Conservation (phyloP, 129 eudicot genomes). For the Kitagawia praeruptora region DNA sequence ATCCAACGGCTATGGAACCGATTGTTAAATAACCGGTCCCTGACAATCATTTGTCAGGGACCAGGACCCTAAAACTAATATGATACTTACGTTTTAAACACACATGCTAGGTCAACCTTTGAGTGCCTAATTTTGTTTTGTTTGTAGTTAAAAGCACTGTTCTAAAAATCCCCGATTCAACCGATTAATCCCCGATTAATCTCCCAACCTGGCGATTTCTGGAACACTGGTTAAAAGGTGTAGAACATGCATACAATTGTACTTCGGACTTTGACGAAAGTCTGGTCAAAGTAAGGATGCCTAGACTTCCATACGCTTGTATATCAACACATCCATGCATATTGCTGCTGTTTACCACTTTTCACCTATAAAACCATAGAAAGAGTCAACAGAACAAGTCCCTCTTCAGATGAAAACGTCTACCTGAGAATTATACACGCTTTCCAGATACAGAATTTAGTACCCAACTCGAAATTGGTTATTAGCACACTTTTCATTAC, state of each 20-base stretch:
- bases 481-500: background rate
- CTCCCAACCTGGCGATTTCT: no score
- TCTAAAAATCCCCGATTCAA: no score
- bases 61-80: background rate
- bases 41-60: no score
- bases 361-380: background rate
- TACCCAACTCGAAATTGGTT: background rate
- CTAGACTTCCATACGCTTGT: background rate
- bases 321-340: background rate
- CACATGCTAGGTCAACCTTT: conserved; percentile 3
- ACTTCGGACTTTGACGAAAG: background rate
- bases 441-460: background rate
- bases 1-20: no score
- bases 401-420: background rate
- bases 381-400: background rate
- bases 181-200: no score
- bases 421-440: background rate
- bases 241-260: background rate
- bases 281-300: conserved; percentile 1
- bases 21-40: no score
- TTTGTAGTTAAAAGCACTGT: background rate
- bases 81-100: background rate
- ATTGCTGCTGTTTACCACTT: background rate
- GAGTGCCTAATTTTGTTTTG: background rate
- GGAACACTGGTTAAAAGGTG: background rate